Evolutionary conservation across 805 yeast genomes (phyloP), one percentile per base, ranked within the genome.

Genomic region (Candida saitoana): DNA sequence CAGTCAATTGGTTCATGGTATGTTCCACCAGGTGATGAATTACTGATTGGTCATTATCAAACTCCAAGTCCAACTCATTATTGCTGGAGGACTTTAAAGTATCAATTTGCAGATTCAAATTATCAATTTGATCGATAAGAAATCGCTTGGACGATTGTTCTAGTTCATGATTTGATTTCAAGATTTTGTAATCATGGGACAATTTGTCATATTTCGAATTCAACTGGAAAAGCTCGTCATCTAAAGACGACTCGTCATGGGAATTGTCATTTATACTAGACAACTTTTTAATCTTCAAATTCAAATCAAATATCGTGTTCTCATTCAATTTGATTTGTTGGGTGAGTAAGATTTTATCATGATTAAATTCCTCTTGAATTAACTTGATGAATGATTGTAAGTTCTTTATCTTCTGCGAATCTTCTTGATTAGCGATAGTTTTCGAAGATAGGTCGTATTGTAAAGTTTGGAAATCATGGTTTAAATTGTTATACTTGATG

Each of bases 81-180:
- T 27, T n/a, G 3, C 29, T 18, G 31, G 18, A 15, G 12, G 27
- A 32, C 16, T 38, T 34, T 3, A 44, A 38, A 31, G 41, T 33
- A 16, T 49, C 46, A 30, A 52, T 57, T 42, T 71, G 69, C 40
- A 63, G 66, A 35, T 73, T 67, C 45, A 76, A 59, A 48, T 62
- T 59, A 50, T 77, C 83, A 34, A 77, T 63, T 56, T 77, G 80
- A 49, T 76, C 81, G 37, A 77, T 74, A 39, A 77, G 71, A 36
- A 73, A 60, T 44, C 71, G 63, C 49, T 76, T 76, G 31, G 79
- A 74, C 49, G 69, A 75, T 37, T 69, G 66, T 50, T 77, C 83
- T 18, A 77, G 58, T 47, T 77, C 82, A 48, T 65, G 69, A 47
- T 77, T 77, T 41, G 72, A 67, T 50, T 72, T 71, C 16, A 77